Evolutionary conservation across 225 moss, liverwort and hornwort genomes (phyloP), one percentile per base, ranked within the genome.

Genomic region (Marchantia polymorpha): DNA sequence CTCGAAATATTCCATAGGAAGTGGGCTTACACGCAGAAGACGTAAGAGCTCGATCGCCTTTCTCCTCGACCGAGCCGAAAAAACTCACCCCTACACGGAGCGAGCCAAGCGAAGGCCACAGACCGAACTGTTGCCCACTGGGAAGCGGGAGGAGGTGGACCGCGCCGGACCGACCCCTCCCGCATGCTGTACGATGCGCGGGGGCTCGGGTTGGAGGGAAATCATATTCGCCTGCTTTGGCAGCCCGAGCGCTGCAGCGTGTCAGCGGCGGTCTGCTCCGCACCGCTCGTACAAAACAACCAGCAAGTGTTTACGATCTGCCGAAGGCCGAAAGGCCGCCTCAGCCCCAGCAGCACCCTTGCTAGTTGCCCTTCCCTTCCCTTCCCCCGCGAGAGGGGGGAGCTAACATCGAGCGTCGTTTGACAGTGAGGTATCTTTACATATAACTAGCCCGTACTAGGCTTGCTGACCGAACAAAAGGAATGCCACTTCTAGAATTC

Each of bases 211-310:
- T 61, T 61, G 61, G 61, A 61, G 61, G 67, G 67, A 67, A 67
- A 67, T 67, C 10, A 67, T 26, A 67, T 67, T 65, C 25, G 26
- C 27, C 67, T 30, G 27, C 29, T 12, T 29, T 25, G 6, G 31
- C 31, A 30, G 67, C 65, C 29, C 60, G 65, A 66, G 14, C 22
- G 27, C 29, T 66, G 65, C 10, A 26, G 13, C 7, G 12, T 67
- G 67, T 67, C 67, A 67, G 67, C 15, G 67, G 30, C 4, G 30
- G 12, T 30, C 13, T 12, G 6, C 61, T 61, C 61, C 30, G 15
- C 12, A 17, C 67, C 67, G 67, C 29, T 67, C 67, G 67, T 67
- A 67, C 67, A 29, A 29, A 67, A 67, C 67, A 25, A 67, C 61
- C 67, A 67, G 29, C 30, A 27, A 19, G 19, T 56, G 56, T 56